Percentiles rank a stretch among this genome's conserved stretches.
Evolutionary conservation across 78 protist genomes (phyloP).

Genomic region (Emiliania huxleyi): DNA sequence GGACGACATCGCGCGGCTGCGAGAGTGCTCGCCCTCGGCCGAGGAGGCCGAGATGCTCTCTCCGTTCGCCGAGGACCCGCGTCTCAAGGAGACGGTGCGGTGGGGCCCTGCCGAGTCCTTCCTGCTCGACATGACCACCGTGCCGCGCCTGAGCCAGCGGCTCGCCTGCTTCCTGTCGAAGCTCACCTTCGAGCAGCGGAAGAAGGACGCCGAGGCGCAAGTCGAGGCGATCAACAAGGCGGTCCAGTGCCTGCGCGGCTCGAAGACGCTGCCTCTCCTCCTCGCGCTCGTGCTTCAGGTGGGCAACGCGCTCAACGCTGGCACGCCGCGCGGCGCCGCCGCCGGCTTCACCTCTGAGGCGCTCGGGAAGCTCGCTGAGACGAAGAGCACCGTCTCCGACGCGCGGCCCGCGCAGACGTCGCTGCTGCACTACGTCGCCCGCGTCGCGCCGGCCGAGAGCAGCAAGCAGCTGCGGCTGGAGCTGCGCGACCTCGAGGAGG

Average conservation of each 20-base stretch:
- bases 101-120: neutral
- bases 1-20: neutral
- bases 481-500: neutral
- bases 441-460: too few relatives aligned
- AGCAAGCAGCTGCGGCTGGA: neutral
- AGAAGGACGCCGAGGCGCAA: neutral
- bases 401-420: neutral
- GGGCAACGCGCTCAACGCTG: neutral
- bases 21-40: neutral
- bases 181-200: neutral
- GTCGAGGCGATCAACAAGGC: neutral
- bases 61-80: neutral
- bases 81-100: neutral
- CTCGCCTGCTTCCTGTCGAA: neutral
- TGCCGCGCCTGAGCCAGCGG: neutral
- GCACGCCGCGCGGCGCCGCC: neutral
- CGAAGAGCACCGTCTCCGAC: neutral
- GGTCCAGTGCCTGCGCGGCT: neutral
- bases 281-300: neutral
- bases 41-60: neutral
- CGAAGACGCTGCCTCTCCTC: neutral
- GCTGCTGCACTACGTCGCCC: neutral
- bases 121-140: neutral
- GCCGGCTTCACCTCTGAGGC: neutral
- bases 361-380: neutral